phyloP scores from a whole-genome alignment of 495 filamentous ascomycete genomes.

The Pseudomonodictys pantanalensis region DNA sequence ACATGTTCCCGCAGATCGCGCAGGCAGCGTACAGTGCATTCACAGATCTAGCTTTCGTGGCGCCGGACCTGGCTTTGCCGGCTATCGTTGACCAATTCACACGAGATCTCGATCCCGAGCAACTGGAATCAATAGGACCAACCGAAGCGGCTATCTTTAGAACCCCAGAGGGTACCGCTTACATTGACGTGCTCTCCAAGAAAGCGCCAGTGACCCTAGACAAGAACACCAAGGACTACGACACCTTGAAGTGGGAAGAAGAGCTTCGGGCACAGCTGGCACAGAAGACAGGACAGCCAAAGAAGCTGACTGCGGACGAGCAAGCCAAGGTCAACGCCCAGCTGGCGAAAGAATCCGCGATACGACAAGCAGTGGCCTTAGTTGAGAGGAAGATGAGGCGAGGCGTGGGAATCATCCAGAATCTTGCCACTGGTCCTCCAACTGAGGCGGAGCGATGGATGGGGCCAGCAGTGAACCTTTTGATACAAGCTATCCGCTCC shows the following conservation, averaged over 20 bases:
- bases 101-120: conserved; percentile 62
- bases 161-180: conserved; percentile 80
- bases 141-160: conserved; percentile 88
- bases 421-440: conserved; percentile 79
- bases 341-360: conserved; percentile 76
- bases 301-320: conserved; percentile 87
- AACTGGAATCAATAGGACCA: conserved; percentile 68
- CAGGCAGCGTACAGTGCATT: conserved; percentile 74
- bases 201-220: conserved; percentile 65
- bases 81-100: conserved; percentile 70
- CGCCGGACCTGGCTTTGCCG: conserved; percentile 76
- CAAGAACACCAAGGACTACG: conserved; percentile 87
- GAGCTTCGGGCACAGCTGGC: conserved; percentile 86
- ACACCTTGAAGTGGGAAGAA: conserved; percentile 94
- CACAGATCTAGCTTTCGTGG: conserved; percentile 89
- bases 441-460: conserved; percentile 85
- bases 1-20: conserved; percentile 45
- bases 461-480: conserved; percentile 65
- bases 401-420: conserved; percentile 78
- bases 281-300: conserved; percentile 84
- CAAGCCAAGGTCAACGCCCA: conserved; percentile 87
- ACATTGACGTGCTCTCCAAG: conserved; percentile 83
- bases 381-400: conserved; percentile 67
- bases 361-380: conserved; percentile 65
- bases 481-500: conserved; percentile 69